phyloP scores from a whole-genome alignment of 1,139 yeast species.

The Yarrowia galli region DNA sequence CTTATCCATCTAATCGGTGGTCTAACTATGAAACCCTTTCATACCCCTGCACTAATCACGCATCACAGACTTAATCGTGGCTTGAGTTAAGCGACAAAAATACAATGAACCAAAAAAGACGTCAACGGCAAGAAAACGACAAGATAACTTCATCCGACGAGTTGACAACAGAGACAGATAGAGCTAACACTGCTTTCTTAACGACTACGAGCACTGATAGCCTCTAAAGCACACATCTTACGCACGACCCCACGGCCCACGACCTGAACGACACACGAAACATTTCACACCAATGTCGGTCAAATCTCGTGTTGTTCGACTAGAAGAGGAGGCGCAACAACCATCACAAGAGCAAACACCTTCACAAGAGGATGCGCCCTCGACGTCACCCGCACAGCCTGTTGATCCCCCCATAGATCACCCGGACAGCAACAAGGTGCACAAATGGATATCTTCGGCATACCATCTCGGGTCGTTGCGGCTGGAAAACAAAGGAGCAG shows the following conservation, averaged over 20 bases:
- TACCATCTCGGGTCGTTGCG: constrained; percentile 47
- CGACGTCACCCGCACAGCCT: background rate
- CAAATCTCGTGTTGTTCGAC: constrained; percentile 16
- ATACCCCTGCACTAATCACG: constrained; percentile 34
- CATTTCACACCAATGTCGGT: background rate
- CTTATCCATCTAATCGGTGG: background rate
- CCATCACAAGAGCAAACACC: background rate
- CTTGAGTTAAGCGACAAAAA: constrained; percentile 35
- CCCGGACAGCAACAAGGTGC: constrained; percentile 16
- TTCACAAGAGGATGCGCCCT: background rate
- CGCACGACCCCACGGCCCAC: background rate
- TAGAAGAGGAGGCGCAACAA: background rate
- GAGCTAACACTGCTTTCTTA: no score
- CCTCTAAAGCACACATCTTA: no score
- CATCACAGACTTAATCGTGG: constrained; percentile 31
- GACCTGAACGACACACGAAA: background rate
- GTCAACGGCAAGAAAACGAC: background rate
- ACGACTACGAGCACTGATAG: no score
- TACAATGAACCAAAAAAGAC: constrained; percentile 2
- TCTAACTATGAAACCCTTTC: background rate
- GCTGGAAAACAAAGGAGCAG: constrained; percentile 57
- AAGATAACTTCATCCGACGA: background rate
- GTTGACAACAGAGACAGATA: background rate
- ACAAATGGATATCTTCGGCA: constrained; percentile 14
- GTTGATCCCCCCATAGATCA: constrained; percentile 1